Conservation (phyloP, 2,329 filamentous ascomycete species). For the Seiridium cupressi region DNA sequence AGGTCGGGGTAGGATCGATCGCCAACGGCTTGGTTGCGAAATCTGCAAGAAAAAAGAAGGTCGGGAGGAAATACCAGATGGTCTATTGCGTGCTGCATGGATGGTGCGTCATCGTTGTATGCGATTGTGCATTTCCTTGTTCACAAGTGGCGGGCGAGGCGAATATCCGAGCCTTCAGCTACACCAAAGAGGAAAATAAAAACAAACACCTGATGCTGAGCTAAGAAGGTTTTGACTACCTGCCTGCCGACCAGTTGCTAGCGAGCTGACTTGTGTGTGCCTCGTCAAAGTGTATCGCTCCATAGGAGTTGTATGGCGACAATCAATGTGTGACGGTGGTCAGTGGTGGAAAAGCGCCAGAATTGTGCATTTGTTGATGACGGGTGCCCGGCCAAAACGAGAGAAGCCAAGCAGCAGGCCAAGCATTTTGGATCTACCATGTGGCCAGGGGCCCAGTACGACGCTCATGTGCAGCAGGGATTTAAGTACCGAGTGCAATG, state of each 20-base stretch:
- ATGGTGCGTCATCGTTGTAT: background rate
- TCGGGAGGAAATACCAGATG: background rate
- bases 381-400: background rate
- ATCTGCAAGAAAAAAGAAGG: background rate
- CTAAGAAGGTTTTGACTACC: too few relatives aligned
- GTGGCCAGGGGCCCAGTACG: background rate
- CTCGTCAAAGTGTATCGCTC: background rate
- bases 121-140: background rate
- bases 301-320: background rate
- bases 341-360: background rate
- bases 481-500: background rate
- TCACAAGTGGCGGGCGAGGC: background rate
- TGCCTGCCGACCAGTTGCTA: too few relatives aligned
- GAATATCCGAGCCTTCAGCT: too few relatives aligned
- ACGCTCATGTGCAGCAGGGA: background rate
- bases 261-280: background rate
- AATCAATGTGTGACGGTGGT: conserved; percentile 4
- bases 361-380: background rate
- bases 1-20: background rate
- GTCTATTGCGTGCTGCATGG: background rate
- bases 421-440: background rate
- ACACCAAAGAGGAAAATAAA: too few relatives aligned
- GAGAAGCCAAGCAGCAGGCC: background rate
- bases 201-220: too few relatives aligned
- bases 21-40: background rate